Evolutionary conservation across 495 filamentous ascomycete species (phyloP).

Genomic region (Neurospora cerealis): DNA sequence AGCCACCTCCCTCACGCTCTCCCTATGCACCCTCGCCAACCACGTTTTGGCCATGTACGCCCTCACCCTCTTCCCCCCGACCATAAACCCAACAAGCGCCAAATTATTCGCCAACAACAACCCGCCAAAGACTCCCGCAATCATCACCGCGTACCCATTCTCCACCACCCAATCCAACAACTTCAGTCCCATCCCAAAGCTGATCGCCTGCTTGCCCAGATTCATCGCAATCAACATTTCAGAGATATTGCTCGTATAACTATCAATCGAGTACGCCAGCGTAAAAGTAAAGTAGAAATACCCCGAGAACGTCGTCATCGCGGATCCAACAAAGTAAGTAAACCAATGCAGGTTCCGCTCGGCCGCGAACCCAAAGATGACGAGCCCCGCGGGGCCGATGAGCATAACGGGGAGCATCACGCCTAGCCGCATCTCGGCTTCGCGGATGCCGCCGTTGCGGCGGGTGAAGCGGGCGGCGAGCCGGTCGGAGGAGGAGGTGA

Average conservation of each 20-base stretch:
- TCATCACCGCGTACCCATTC: conserved; percentile 46
- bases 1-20: neutral
- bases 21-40: conserved; percentile 19
- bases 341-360: conserved; percentile 45
- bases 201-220: conserved; percentile 54
- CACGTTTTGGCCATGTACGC: conserved; percentile 39
- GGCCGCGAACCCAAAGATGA: conserved; percentile 47
- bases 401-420: conserved; percentile 46
- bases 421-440: conserved; percentile 52
- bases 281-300: conserved; percentile 53
- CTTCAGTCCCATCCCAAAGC: conserved; percentile 50
- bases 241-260: conserved; percentile 44
- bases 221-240: conserved; percentile 64
- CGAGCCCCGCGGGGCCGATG: conserved; percentile 42
- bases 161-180: conserved; percentile 49
- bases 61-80: conserved; percentile 48
- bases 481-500: conserved; percentile 45
- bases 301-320: conserved; percentile 40
- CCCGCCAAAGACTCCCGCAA: conserved; percentile 46
- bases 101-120: conserved; percentile 50
- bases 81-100: conserved; percentile 42
- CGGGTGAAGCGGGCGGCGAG: conserved; percentile 46
- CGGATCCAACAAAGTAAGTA: conserved; percentile 44
- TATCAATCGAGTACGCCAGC: conserved; percentile 51
- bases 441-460: conserved; percentile 45